These are phyloP conservation scores for Amaranthus palmeri DNA, from an alignment of 148 eudicot species.

Conservation along the genomic window DNA sequence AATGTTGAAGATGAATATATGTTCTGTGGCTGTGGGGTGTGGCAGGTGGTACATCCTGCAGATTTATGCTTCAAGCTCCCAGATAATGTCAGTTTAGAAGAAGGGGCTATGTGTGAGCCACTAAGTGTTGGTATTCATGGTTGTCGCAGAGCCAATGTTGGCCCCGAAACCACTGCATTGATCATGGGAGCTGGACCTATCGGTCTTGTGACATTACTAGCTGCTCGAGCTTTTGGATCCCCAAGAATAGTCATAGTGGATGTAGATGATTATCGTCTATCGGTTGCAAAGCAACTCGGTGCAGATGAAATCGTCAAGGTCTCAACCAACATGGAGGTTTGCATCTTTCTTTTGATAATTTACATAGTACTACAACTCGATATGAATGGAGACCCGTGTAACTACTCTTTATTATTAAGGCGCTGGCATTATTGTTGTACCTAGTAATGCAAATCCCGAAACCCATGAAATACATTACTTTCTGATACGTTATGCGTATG, in stretches of 20 bases:
- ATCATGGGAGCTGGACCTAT: slow-evolving; percentile 91
- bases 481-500: not conserved
- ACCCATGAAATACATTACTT: not conserved
- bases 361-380: no score
- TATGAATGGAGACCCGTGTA: no score
- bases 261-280: slow-evolving; percentile 66
- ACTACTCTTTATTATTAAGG: not conserved
- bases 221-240: slow-evolving; percentile 94
- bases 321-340: slow-evolving; percentile 54
- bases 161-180: slow-evolving; percentile 65
- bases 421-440: not conserved
- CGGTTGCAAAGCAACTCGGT: slow-evolving; percentile 80
- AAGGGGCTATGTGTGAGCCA: slow-evolving; percentile 75
- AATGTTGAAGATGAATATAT: not conserved
- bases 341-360: not conserved
- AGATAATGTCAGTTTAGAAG: slow-evolving; percentile 80
- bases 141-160: slow-evolving; percentile 79
- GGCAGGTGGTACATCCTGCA: slow-evolving; percentile 96
- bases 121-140: slow-evolving; percentile 82
- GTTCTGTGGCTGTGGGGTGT: slow-evolving; percentile 13
- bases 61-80: slow-evolving; percentile 90
- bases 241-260: slow-evolving; percentile 72
- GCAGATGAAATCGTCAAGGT: slow-evolving; percentile 71
- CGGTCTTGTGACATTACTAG: slow-evolving; percentile 75
- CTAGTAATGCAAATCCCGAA: not conserved